Evolutionary conservation across 140 eudicot species (phyloP), one percentile per base, ranked within the genome.

Genomic region (Stevia rebaudiana): DNA sequence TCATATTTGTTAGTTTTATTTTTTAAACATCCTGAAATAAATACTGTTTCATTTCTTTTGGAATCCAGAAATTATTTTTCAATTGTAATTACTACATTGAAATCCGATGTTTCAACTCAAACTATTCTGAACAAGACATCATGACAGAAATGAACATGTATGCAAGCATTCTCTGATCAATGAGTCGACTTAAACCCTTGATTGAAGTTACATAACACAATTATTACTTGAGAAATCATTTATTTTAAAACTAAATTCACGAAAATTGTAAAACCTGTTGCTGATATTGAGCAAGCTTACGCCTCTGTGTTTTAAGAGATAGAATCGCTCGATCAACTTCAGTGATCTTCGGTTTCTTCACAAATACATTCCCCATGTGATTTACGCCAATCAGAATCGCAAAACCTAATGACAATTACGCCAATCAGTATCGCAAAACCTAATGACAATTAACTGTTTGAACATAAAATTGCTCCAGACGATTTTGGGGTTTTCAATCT

Each of bases 301-400:
- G 94, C 71, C 94, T 75, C 61, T 88, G 96, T 12, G 96, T 88
- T 65, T 88, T 88, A 58, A 88, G 90, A 63, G 96, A 82, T 1
- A 88, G 84, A 51, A 88, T 88, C 11, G 96, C 96, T 64, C 76
- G 78, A 74, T 88, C 96, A n/a, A 88, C 96, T 54, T 88, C 96
- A 24, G 96, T 88, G 61, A 88, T 80, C 88, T 85, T 88, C 42
- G 96, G 96, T 65, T 88, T 88, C 84, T 85, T 88, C 67, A 80
- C 96, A 47, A 88, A 85, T 15, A 88, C 74, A 72, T 88, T 88
- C 21, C 96, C 96, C 95, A 87, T 87, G 0, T 10, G 33, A 28
- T 1, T 28, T 28, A 1, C 33, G 33, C 2, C 33, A 1, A 28
- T 28, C 33, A n/a, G n/a, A n/a, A n/a, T n/a, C n/a, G n/a, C 33